Conservation (phyloP, 176 grass and related monocot genomes). For the Elymus sibiricus region DNA sequence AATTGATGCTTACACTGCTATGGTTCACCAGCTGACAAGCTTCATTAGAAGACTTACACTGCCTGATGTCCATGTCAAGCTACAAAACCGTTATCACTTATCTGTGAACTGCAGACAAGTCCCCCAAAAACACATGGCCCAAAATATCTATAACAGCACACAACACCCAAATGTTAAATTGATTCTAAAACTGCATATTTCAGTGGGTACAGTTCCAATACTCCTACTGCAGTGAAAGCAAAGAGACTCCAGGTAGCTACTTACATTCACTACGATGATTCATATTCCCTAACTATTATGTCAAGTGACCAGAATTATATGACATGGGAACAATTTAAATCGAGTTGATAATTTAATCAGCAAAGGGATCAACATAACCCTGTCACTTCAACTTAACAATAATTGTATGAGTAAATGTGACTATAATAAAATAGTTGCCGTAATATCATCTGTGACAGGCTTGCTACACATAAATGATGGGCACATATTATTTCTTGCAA, state of each 20-base stretch:
- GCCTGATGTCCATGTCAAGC: not conserved
- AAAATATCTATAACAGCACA: not conserved
- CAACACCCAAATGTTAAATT: not conserved
- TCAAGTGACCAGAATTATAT: not conserved
- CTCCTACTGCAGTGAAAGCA: not conserved
- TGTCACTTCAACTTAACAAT: not conserved
- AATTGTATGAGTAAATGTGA: not conserved
- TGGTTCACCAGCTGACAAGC: not conserved
- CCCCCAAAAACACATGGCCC: not conserved
- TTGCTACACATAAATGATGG: not conserved
- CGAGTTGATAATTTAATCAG: not conserved
- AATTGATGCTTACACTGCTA: not conserved
- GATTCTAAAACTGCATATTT: not conserved
- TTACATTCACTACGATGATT: slow-evolving; percentile 5
- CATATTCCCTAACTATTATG: not conserved
- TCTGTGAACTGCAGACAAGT: not conserved
- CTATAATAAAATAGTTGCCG: not conserved
- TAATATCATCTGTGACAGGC: not conserved
- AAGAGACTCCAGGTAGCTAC: not conserved
- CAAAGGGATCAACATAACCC: not conserved
- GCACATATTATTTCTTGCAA: not conserved
- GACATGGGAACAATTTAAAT: not conserved
- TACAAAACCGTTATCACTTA: not conserved
- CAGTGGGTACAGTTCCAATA: not conserved
- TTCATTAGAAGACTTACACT: not conserved